Percentiles rank a stretch among this genome's conserved stretches.
phyloP scores from a whole-genome alignment of 306 rosid species.

The Sicyos edulis region DNA sequence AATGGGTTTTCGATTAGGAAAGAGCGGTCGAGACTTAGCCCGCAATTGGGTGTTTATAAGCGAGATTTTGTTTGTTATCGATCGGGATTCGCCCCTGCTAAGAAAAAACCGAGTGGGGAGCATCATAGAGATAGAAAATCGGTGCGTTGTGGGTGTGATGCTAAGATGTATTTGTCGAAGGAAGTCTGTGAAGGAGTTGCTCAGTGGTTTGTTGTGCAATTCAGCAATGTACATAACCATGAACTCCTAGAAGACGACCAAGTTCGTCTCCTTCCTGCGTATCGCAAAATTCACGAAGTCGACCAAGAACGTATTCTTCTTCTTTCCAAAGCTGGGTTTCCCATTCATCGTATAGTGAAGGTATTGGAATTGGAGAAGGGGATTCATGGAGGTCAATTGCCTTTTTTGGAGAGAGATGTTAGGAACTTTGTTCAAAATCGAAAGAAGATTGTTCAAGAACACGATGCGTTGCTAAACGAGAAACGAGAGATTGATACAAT shows the following conservation, averaged over 20 bases:
- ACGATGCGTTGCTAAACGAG: slow-evolving; percentile 70
- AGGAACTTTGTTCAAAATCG: slow-evolving; percentile 91
- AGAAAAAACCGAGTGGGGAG: too few species aligned
- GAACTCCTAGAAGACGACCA: slow-evolving; percentile 94
- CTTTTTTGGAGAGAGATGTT: slow-evolving; percentile 92
- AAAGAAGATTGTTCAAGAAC: slow-evolving; percentile 79
- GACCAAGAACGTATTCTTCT: slow-evolving; percentile 89
- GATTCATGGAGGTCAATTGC: slow-evolving; percentile 82
- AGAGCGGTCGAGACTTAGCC: slow-evolving; percentile 89
- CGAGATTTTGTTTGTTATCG: slow-evolving; percentile 97
- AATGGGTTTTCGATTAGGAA: slow-evolving; percentile 87
- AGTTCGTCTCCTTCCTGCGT: slow-evolving; percentile 88
- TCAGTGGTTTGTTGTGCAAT: slow-evolving; percentile 90
- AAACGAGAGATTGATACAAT: slow-evolving; percentile 72
- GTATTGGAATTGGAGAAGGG: slow-evolving; percentile 95
- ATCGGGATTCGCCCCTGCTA: slow-evolving; percentile 33
- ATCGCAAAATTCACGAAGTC: slow-evolving; percentile 80
- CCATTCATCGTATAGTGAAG: slow-evolving; percentile 87
- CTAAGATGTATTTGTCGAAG: slow-evolving; percentile 87
- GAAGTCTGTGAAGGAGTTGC: slow-evolving; percentile 79
- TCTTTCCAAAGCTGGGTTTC: slow-evolving; percentile 91
- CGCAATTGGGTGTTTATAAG: slow-evolving; percentile 80
- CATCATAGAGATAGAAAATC: too few species aligned
- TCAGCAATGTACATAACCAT: slow-evolving; percentile 84
- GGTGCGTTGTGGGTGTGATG: slow-evolving; percentile 89